These are phyloP conservation scores for Meira nashicola DNA, from an alignment of 1,284 basidiomycete genomes.

Conservation along the genomic window DNA sequence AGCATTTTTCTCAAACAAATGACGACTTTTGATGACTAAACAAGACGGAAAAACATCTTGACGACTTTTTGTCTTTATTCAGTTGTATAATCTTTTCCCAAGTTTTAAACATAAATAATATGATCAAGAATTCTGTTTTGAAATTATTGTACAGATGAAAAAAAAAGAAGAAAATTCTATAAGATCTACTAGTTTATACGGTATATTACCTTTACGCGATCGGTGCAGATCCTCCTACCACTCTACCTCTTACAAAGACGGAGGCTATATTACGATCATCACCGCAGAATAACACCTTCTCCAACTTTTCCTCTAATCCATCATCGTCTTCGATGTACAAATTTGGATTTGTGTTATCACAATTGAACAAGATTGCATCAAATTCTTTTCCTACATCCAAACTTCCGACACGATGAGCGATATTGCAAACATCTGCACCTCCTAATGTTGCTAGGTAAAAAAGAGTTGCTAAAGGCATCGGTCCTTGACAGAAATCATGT, in stretches of 20 bases:
- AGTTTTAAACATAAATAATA: too few relatives aligned
- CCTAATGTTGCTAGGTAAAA: slow-evolving; percentile 87
- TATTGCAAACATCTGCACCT: slow-evolving; percentile 75
- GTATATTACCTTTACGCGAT: too few relatives aligned
- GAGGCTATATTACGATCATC: slow-evolving; percentile 79
- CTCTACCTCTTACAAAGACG: slow-evolving; percentile 77
- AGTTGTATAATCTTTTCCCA: too few relatives aligned
- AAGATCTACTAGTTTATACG: not conserved
- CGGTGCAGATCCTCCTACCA: slow-evolving; percentile 65
- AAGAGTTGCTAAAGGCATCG: slow-evolving; percentile 70
- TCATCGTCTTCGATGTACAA: slow-evolving; percentile 17
- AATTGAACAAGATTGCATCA: slow-evolving; percentile 74
- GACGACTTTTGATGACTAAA: too few relatives aligned
- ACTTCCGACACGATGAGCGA: slow-evolving; percentile 70
- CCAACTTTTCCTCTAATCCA: not conserved
- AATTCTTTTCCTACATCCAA: slow-evolving; percentile 79
- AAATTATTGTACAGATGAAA: slow-evolving; percentile 3
- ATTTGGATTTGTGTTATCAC: slow-evolving; percentile 39
- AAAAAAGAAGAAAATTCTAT: not conserved
- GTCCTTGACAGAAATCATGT: slow-evolving; percentile 60
- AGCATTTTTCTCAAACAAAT: too few relatives aligned
- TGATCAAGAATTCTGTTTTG: too few relatives aligned
- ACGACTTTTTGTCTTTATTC: too few relatives aligned
- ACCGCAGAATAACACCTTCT: slow-evolving; percentile 36
- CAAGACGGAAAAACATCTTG: too few relatives aligned